Evolutionary conservation across 257 asterid genomes (phyloP).

Genomic region (Galeopsis tetrahit): DNA sequence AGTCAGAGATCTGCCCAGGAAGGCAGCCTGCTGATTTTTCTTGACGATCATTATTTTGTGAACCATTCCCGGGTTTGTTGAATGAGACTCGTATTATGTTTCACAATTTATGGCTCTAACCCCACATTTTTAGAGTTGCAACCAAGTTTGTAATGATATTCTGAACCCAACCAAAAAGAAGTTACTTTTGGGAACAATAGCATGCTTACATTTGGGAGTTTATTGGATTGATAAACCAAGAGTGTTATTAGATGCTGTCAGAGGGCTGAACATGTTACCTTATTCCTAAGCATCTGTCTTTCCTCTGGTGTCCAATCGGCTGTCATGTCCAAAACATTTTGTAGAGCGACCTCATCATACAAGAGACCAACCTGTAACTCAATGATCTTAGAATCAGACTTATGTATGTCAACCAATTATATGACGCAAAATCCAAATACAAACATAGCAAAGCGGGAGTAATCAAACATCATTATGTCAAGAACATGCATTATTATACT

Average conservation of each 20-base stretch:
- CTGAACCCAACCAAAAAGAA: constrained; percentile 5
- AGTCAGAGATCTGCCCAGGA: neutral
- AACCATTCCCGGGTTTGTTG: neutral
- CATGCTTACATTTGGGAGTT: too few species aligned
- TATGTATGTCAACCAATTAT: constrained; percentile 14
- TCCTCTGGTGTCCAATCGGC: constrained; percentile 92
- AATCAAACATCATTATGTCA: constrained; percentile 4
- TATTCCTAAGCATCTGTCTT: constrained; percentile 86
- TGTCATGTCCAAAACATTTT: constrained; percentile 79
- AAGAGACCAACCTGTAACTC: constrained; percentile 84
- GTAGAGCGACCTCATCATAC: constrained; percentile 82
- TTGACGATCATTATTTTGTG: neutral
- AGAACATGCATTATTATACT: constrained; percentile 10
- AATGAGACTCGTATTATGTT: constrained; percentile 4
- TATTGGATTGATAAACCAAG: too few species aligned
- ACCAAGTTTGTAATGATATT: constrained; percentile 2
- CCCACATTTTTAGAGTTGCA: constrained; percentile 13
- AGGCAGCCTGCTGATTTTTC: neutral
- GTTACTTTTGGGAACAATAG: neutral
- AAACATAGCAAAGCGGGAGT: constrained; percentile 20
- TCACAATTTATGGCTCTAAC: constrained; percentile 1
- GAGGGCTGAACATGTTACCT: constrained; percentile 51
- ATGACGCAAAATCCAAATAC: neutral
- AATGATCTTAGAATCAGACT: constrained; percentile 8
- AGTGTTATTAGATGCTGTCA: too few species aligned